Percentiles rank a stretch among this genome's conserved stretches.
These are phyloP conservation scores for Neurospora cerealis DNA, from an alignment of 495 filamentous ascomycete species.

Conservation along the genomic window DNA sequence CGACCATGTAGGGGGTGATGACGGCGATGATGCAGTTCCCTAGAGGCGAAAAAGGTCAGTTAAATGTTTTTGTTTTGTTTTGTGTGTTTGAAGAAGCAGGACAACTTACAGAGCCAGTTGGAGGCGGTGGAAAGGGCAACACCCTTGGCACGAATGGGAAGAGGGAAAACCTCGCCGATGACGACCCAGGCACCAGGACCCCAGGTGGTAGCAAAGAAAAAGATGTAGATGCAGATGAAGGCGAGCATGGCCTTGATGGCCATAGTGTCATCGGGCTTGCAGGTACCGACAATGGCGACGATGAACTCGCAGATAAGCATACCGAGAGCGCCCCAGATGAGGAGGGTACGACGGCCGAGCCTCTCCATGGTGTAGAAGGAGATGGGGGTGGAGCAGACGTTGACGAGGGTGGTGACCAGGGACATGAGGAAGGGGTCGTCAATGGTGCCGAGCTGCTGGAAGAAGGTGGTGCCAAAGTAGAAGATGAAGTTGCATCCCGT, in stretches of 20 bases:
- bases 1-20: constrained; percentile 74
- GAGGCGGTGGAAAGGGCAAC: constrained; percentile 70
- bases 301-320: constrained; percentile 81
- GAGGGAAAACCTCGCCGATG: constrained; percentile 77
- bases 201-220: constrained; percentile 73
- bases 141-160: constrained; percentile 71
- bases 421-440: constrained; percentile 66
- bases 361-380: constrained; percentile 76
- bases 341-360: constrained; percentile 64
- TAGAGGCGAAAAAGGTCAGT: background rate
- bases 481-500: constrained; percentile 74
- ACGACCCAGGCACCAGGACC: constrained; percentile 73
- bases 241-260: constrained; percentile 56
- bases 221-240: constrained; percentile 77
- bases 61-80: too few relatives aligned
- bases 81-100: background rate
- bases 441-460: constrained; percentile 62
- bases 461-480: constrained; percentile 77
- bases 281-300: constrained; percentile 62
- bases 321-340: constrained; percentile 64
- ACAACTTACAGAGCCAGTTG: constrained; percentile 47
- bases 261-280: constrained; percentile 37
- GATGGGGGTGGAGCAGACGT: constrained; percentile 68
- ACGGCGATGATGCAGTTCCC: constrained; percentile 62
- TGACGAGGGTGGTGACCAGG: constrained; percentile 74